Conservation (phyloP, 345 rosid genomes). For the Rhizophora mangle region DNA sequence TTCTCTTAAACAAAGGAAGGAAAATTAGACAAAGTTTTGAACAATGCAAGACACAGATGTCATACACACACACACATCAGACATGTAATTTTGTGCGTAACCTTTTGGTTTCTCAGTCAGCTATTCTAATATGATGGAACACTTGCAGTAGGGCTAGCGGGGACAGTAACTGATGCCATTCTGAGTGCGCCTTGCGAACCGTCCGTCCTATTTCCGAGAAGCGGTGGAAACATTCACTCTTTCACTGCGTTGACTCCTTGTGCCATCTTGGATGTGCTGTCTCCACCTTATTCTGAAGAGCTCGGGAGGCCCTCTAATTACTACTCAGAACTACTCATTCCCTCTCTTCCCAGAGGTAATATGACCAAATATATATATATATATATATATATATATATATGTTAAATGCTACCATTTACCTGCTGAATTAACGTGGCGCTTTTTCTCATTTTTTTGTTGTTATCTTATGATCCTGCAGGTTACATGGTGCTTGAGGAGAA, state of each 20-base stretch:
- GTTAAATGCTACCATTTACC: no score
- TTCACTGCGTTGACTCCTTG: conserved; percentile 52
- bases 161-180: conserved; percentile 27
- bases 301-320: conserved; percentile 43
- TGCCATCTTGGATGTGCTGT: conserved; percentile 46
- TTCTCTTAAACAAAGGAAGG: no score
- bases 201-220: conserved; percentile 37
- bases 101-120: no score
- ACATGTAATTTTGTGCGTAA: no score
- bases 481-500: conserved; percentile 36
- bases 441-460: no score
- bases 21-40: no score
- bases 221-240: conserved; percentile 49
- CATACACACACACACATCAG: no score
- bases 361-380: no score
- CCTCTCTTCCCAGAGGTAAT: conserved; percentile 31
- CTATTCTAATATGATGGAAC: no score
- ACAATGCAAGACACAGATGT: no score
- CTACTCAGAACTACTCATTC: conserved; percentile 34
- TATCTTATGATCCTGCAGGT: conserved; percentile 20
- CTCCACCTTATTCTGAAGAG: conserved; percentile 51
- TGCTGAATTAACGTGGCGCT: no score
- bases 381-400: no score
- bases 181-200: conserved; percentile 35
- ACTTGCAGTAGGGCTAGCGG: conserved; percentile 38